Evolutionary conservation across 768 basidiomycete genomes (phyloP), one percentile per base, ranked within the genome.

Genomic region (Tricholoma saponaceum): DNA sequence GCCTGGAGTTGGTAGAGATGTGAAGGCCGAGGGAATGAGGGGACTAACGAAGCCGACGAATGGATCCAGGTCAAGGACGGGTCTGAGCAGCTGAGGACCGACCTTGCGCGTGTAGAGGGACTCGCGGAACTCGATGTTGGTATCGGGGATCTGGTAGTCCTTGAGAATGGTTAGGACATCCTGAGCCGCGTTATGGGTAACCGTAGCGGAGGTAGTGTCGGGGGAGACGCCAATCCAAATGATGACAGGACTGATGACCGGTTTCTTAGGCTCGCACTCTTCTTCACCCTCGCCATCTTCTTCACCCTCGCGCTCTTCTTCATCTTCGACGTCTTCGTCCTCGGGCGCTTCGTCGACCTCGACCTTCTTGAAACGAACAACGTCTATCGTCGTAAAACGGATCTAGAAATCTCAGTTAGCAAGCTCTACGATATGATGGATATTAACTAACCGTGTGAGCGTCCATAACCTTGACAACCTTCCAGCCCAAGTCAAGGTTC

Each of bases 101-200:
- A 54, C 52, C 44, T 55, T 33, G 52, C 28, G 47, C 61, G 61
- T 49, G 59, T 60, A 22, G 62, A 57, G 9, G 57, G 71, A 70
- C 55, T 73, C 69, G 53, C 69, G 68, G 61, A 57, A 75, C 41
- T 72, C 71, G 46, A 75, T 44, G 52, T 75, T 67, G 60, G 75
- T 61, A 59, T 73, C 69, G 51, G 59, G 64, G 58, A 67, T 64
- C 59, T 63, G 56, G 62, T 68, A 61, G 28, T 67, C 58, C 58
- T 63, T 62, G 66, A 75, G 74, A 61, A 74, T 66, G 52, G 60
- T 58, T 54, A 72, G 64, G 59, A 72, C 56, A 43, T 61, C 63
- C 62, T 66, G 60, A 64, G 69, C 65, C 35, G 66, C 69, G 50
- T 69, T 52, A 62, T 64, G 69, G 58, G 73, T 70, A 62, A 61